Conservation (phyloP, 139 green algal genomes). For the Chlamydomonas incerta region DNA sequence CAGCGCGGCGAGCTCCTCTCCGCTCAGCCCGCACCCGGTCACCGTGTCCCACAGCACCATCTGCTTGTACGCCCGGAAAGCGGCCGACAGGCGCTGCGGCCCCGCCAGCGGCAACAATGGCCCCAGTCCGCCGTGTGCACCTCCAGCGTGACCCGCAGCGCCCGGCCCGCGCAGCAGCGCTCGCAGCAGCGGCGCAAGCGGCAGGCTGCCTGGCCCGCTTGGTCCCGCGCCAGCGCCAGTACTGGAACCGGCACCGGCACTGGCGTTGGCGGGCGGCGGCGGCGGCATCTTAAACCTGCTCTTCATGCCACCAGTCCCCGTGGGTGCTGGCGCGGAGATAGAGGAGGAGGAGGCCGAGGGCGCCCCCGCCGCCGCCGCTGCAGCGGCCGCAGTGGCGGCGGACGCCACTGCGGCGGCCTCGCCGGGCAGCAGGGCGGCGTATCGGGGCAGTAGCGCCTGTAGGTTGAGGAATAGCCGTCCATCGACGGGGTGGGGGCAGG, state of each 20-base stretch:
- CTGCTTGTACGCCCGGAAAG: slow-evolving; percentile 37
- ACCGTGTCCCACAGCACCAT: slow-evolving; percentile 49
- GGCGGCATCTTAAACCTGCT: not conserved
- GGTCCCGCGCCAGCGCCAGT: not conserved
- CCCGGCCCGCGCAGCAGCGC: not conserved
- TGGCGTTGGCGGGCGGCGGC: no score
- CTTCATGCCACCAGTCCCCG: no score
- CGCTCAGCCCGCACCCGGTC: not conserved
- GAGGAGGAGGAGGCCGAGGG: not conserved
- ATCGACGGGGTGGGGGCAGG: no score
- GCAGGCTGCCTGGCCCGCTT: no score
- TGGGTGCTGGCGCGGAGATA: not conserved
- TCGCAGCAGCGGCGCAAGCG: not conserved
- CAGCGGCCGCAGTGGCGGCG: not conserved
- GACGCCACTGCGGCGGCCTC: not conserved
- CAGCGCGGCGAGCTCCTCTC: not conserved
- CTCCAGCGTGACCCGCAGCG: not conserved
- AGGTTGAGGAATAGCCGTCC: not conserved
- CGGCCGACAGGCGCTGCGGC: not conserved
- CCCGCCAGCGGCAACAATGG: not conserved
- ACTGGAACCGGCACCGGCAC: not conserved
- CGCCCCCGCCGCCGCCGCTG: not conserved
- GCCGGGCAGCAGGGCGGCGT: not conserved
- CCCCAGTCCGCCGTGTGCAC: not conserved
- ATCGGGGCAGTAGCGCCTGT: slow-evolving; percentile 9